Conservation (phyloP, 2,329 filamentous ascomycete species). For the Pseudogymnoascus sp. region DNA sequence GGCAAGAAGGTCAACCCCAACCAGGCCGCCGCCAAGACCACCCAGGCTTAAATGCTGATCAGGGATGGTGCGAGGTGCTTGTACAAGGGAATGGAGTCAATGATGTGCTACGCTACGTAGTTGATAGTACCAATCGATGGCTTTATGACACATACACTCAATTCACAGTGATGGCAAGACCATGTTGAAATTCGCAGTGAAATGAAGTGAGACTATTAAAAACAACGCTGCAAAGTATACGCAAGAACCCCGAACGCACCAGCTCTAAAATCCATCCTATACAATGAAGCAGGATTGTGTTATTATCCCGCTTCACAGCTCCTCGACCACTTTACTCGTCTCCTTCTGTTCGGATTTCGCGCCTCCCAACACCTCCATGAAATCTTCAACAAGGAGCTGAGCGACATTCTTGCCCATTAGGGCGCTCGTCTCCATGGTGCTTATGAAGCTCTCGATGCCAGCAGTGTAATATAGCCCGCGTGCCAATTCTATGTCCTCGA, state of each 20-base stretch:
- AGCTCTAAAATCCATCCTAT: background rate
- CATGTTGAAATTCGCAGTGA: background rate
- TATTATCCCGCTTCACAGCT: conserved; percentile 7
- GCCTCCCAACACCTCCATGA: conserved; percentile 26
- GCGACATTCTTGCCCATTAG: conserved; percentile 86
- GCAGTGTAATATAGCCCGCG: conserved; percentile 61
- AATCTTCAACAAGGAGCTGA: conserved; percentile 57
- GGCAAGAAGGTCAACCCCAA: conserved; percentile 98
- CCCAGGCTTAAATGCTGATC: conserved; percentile 22
- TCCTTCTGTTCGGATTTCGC: background rate
- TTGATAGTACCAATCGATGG: conserved; percentile 5
- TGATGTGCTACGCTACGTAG: conserved; percentile 5
- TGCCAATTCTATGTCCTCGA: conserved; percentile 69
- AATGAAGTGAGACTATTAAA: background rate
- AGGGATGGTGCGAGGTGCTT: conserved; percentile 11
- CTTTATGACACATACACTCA: background rate
- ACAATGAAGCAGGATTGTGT: background rate
- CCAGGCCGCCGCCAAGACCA: conserved; percentile 40
- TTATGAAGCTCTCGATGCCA: conserved; percentile 87
- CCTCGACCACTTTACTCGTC: conserved; percentile 8
- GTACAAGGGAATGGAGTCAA: conserved; percentile 1
- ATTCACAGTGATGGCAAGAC: background rate
- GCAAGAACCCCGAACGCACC: background rate
- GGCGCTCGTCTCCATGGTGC: conserved; percentile 93
- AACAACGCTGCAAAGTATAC: background rate